Evolutionary conservation across 2,329 filamentous ascomycete species (phyloP), one percentile per base, ranked within the genome.

Genomic region (Coniosporium uncinatum): DNA sequence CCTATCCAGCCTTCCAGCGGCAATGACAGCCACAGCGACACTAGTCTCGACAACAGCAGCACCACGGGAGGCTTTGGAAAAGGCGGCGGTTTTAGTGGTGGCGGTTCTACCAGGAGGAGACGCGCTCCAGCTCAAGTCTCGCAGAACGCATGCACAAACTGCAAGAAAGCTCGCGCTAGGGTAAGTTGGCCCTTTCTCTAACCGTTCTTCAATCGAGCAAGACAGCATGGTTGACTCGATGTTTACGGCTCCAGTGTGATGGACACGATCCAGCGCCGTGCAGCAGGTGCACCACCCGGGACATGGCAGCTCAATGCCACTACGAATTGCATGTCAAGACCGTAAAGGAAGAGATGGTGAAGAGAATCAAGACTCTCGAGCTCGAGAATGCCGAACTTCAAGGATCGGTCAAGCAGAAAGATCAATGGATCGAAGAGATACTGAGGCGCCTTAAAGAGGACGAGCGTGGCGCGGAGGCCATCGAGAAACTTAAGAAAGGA

Each of bases 281-380:
- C 41, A 45, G 36, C 18, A 43, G 54, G 37, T 57, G 54, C 40
- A 24, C 33, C n/a, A 37, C 19, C 29, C 51, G 53, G n/a, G 44
- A 46, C 21, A 29, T 53, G 20, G 39, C 38, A 11, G 49, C 50
- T 35, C 42, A 42, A n/a, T 57, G 54, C 42, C 40, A 47, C 33
- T 57, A 56, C 40, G 52, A 55, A 42, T 48, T 54, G 41, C 54
- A 57, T 37, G 49, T 52, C 43, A 57, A 56, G 45, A 52, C 49
- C 4, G 50, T 46, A 19, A 57, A 57, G 43, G 52, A 55, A 36
- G 52, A 54, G 22, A 49, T 57, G 38, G 47, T 57, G 17, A 44
- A 46, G 11, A 47, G 50, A 33, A 54, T 57, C 38, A 49, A 49
- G 41, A 46, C 36, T 20, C 45, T 54, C 11, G 52, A 57, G 39